A percentile compares a stretch with the other conserved stretches of the same genome.
These are phyloP conservation scores for Botryotinia narcissicola DNA, from an alignment of 2,329 filamentous ascomycete species.

Conservation along the genomic window DNA sequence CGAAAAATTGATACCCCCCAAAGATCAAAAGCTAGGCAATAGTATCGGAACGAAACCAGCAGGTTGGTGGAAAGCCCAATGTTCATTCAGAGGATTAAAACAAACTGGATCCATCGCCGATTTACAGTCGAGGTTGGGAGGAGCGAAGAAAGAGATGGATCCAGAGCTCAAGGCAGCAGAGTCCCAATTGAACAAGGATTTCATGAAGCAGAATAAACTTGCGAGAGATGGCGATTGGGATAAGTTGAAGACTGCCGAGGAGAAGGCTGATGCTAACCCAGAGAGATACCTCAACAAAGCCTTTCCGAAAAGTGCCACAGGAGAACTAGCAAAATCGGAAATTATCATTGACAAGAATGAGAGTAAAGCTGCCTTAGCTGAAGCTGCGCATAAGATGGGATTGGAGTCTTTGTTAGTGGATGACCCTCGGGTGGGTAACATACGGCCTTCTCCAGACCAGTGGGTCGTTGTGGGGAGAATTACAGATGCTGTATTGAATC, in stretches of 20 bases:
- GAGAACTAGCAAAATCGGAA: constrained; percentile 25
- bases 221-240: constrained; percentile 20
- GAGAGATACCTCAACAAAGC: constrained; percentile 22
- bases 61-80: constrained; percentile 29
- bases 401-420: constrained; percentile 23
- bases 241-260: constrained; percentile 21
- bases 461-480: constrained; percentile 26
- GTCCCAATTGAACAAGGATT: constrained; percentile 25
- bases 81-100: constrained; percentile 26
- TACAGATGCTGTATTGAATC: constrained; percentile 26
- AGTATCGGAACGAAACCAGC: constrained; percentile 24
- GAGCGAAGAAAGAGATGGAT: constrained; percentile 27
- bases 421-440: constrained; percentile 22
- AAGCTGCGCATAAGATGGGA: constrained; percentile 20
- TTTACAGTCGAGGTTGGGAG: constrained; percentile 25
- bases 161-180: constrained; percentile 24
- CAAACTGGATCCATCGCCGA: constrained; percentile 24
- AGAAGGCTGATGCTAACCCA: constrained; percentile 24
- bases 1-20: constrained; percentile 25
- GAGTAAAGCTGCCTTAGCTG: constrained; percentile 12
- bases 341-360: constrained; percentile 26
- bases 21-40: constrained; percentile 21
- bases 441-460: constrained; percentile 23
- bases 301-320: constrained; percentile 24
- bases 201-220: constrained; percentile 22